Evolutionary conservation across 2,329 filamentous ascomycete genomes (phyloP).

Genomic region (Sclerotinia trifoliorum): DNA sequence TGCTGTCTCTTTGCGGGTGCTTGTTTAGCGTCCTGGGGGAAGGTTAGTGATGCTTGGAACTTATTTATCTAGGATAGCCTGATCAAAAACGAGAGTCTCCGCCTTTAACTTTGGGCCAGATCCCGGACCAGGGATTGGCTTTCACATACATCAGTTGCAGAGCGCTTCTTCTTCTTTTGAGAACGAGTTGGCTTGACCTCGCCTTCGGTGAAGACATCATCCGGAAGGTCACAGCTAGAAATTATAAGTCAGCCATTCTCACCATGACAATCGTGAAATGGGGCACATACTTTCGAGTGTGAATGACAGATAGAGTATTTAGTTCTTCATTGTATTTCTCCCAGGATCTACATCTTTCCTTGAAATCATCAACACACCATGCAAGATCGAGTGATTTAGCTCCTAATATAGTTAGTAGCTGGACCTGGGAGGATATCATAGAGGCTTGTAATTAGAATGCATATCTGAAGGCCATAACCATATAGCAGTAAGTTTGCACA

Average conservation of each 20-base stretch:
- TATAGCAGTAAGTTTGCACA: neutral
- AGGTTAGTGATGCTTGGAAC: slow-evolving; percentile 30
- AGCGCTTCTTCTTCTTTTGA: slow-evolving; percentile 39
- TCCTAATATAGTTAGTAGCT: slow-evolving; percentile 48
- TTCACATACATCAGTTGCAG: slow-evolving; percentile 36
- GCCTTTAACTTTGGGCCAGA: slow-evolving; percentile 23
- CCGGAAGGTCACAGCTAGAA: slow-evolving; percentile 76
- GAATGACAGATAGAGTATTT: slow-evolving; percentile 69
- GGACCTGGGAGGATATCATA: slow-evolving; percentile 24
- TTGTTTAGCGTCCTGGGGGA: slow-evolving; percentile 33
- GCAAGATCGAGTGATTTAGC: slow-evolving; percentile 75
- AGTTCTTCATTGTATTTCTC: slow-evolving; percentile 71
- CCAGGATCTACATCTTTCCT: slow-evolving; percentile 74
- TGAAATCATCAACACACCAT: slow-evolving; percentile 82
- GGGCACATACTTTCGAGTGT: slow-evolving; percentile 75
- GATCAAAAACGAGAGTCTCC: slow-evolving; percentile 20
- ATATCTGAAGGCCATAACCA: neutral
- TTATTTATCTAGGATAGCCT: slow-evolving; percentile 8
- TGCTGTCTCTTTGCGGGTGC: slow-evolving; percentile 40
- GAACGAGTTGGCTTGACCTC: slow-evolving; percentile 63
- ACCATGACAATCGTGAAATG: neutral
- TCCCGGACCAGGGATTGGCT: slow-evolving; percentile 20
- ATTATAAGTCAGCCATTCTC: slow-evolving; percentile 31
- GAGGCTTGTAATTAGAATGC: slow-evolving; percentile 7
- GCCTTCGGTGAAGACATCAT: slow-evolving; percentile 81